Evolutionary conservation across 441 rosid species (phyloP), one percentile per base, ranked within the genome.

Genomic region (Flueggea neowawraea): DNA sequence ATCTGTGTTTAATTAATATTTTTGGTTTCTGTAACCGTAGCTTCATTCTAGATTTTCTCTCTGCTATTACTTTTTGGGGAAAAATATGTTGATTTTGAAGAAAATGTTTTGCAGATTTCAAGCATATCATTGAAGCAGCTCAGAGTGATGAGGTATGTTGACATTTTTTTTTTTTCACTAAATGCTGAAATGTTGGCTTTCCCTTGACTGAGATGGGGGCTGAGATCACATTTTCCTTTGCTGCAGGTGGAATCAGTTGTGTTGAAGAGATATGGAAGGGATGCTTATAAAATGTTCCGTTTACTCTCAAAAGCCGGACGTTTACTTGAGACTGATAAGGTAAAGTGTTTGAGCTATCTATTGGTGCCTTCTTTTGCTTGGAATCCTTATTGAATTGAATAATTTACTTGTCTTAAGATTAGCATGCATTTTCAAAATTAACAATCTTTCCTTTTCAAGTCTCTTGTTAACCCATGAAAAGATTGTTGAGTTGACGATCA

Each of bases 311-410:
- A 69, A 54, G 75, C 76, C 17, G 75, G 69, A 44, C 73, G 73
- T 68, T 69, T 88, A 43, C 70, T 86, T 66, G 96, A 91, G 83
- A 89, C 96, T 39, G 84, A 81, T 57, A 91, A 84, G 89, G 99
- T 87, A 72, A n/a, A 71, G 36, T 45, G 54, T 55, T 31, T 44
- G 13, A 2, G 15, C 31, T 22, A 50, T 3, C n/a, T n/a, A n/a
- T 17, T 50, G 57, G 16, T 36, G 9, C 57, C 48, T 31, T n/a
- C 39, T 47, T 8, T n/a, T 16, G n/a, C n/a, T n/a, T n/a, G n/a
- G 6, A 65, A 52, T 49, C 13, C 16, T 49, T 16, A 10, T 10
- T 33, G 11, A 50, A 32, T 16, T 22, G 14, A 9, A 1, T 51
- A 16, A 14, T 8, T 51, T 10, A 22, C 5, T 51, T n/a, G 54